Evolutionary conservation across 192 early-diverging fungal species (phyloP).

Genomic region (Dimargaris xerosporica): DNA sequence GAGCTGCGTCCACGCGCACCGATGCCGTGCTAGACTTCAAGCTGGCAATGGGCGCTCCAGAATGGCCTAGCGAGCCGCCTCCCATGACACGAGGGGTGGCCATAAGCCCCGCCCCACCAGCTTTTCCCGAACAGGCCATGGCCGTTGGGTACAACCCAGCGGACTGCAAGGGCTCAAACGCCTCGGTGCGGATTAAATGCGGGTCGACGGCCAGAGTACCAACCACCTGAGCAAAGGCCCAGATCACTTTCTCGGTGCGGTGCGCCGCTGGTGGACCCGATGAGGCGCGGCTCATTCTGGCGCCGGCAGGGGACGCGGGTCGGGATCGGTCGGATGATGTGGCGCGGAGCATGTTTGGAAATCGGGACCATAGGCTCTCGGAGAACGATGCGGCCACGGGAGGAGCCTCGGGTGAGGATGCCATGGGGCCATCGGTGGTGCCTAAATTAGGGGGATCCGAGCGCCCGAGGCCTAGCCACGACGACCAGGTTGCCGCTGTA

Average conservation of each 20-base stretch:
- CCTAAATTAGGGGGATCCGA: too few species aligned
- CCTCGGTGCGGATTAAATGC: background rate
- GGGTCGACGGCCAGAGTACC: conserved; percentile 4
- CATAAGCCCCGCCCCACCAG: too few species aligned
- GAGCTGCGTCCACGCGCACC: too few species aligned
- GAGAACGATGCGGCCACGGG: background rate
- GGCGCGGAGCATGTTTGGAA: conserved; percentile 10
- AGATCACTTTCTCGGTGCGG: background rate
- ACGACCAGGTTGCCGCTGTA: too few species aligned
- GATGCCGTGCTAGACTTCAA: conserved; percentile 4
- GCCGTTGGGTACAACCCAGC: conserved; percentile 2
- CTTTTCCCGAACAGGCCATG: too few species aligned
- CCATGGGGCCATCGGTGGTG: too few species aligned
- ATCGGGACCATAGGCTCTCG: conserved; percentile 5
- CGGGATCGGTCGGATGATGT: conserved; percentile 4
- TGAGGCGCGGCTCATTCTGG: background rate
- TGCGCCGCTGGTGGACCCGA: background rate
- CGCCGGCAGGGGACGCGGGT: background rate
- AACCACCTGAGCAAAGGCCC: conserved; percentile 7
- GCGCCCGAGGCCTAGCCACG: too few species aligned
- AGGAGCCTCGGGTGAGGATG: too few species aligned
- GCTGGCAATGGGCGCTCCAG: background rate
- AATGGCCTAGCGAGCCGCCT: background rate
- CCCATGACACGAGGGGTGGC: background rate
- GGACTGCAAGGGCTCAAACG: background rate